Evolutionary conservation across 768 basidiomycete genomes (phyloP), one percentile per base, ranked within the genome.

Genomic region (Lentinula sp.): DNA sequence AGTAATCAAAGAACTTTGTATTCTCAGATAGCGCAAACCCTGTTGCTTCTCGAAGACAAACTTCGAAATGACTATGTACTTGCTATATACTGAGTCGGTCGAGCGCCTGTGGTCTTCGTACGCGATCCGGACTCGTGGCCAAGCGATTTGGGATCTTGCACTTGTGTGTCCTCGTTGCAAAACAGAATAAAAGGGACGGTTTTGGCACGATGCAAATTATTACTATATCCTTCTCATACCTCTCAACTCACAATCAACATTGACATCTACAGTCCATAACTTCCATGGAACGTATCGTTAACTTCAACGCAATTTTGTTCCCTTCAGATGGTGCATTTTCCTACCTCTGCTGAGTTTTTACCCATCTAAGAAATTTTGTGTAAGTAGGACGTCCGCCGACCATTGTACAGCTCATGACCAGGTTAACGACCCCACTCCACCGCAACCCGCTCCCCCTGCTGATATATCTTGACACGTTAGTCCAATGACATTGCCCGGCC

Each of bases 291-390:
- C 81, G 83, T 63, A 74, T 88, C 61, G 71, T 76, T 34, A 76
- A 82, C n/a, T 86, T 79, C 68, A 83, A 89, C 31, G 88, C 88
- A 50, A 82, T 93, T 65, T 77, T 92, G 62, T 88, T 93, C 69
- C 89, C 91, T 34, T 84, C 87, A 35, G 91, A 93, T 63, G 85
- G 84, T 56, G 28, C 28, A 35, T 16, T 42, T 16, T 32, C 7
- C 13, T 31, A 21, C 23, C 1, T 43, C 13, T 76, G 60, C 49
- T 34, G 16, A 39, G 42, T 7, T 16, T 31, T 23, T 16, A 46
- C 46, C 18, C n/a, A 1, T 39, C 28, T 13, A 18, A 39, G 50
- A 61, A 50, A 42, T 64, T 60, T 56, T 15, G 13, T 31, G 46
- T 28, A 54, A 23, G 5, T 58, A 80, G 87, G 85, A 59, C 87